phyloP scores from a whole-genome alignment of 768 basidiomycete species.

The Favolaschia claudopus region DNA sequence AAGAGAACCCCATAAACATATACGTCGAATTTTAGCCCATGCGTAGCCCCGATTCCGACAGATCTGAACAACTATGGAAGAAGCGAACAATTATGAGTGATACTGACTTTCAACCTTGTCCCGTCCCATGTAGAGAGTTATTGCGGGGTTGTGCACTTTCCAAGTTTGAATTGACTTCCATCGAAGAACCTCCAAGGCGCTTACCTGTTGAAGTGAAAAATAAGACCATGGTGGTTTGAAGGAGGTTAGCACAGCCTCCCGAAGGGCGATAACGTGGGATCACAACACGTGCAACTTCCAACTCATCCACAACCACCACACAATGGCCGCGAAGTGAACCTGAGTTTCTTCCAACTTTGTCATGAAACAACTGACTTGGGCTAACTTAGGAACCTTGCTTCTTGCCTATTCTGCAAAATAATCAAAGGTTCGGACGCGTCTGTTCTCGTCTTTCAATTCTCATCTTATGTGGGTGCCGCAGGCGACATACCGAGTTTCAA shows the following conservation, averaged over 20 bases:
- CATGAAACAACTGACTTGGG: neutral
- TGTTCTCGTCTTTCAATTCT: constrained; percentile 33
- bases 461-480: constrained; percentile 39
- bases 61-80: neutral
- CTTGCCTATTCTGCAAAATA: constrained; percentile 95
- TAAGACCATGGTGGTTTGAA: constrained; percentile 50
- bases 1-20: too few species aligned
- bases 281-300: neutral
- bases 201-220: constrained; percentile 57
- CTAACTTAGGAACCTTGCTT: constrained; percentile 56
- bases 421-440: too few species aligned
- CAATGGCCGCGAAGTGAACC: constrained; percentile 54
- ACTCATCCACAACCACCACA: constrained; percentile 14
- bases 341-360: neutral
- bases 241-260: too few species aligned
- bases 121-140: constrained; percentile 89
- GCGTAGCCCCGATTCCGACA: neutral
- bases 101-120: constrained; percentile 94
- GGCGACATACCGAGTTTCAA: constrained; percentile 93
- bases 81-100: neutral
- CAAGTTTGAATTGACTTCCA: neutral
- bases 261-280: neutral
- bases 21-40: too few species aligned
- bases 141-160: constrained; percentile 55
- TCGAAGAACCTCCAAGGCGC: constrained; percentile 63